Evolutionary conservation across 2,329 filamentous ascomycete genomes (phyloP).

Genomic region (Phyllosticta citriasiana): DNA sequence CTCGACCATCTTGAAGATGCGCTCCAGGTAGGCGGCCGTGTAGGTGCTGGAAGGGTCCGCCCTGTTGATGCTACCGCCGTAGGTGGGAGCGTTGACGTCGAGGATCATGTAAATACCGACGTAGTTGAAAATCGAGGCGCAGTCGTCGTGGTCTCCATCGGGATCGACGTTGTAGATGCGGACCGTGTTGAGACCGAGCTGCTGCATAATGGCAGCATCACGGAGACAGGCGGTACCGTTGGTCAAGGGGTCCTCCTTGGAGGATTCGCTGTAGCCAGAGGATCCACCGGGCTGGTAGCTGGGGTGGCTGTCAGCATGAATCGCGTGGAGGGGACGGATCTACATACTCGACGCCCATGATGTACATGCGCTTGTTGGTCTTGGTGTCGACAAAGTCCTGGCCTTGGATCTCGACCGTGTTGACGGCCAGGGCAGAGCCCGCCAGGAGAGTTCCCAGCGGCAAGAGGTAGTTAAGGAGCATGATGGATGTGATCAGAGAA

Average conservation of each 20-base stretch:
- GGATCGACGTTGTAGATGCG: slow-evolving; percentile 22
- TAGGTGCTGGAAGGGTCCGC: slow-evolving; percentile 46
- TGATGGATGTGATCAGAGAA: background rate
- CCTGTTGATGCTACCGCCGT: slow-evolving; percentile 47
- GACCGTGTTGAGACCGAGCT: slow-evolving; percentile 39
- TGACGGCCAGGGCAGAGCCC: slow-evolving; percentile 41
- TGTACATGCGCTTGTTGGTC: slow-evolving; percentile 49
- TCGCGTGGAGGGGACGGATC: background rate
- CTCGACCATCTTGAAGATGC: slow-evolving; percentile 54
- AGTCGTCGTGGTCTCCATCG: slow-evolving; percentile 49
- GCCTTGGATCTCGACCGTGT: slow-evolving; percentile 46
- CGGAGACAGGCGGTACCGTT: slow-evolving; percentile 49
- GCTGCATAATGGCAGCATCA: slow-evolving; percentile 54
- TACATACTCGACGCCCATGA: slow-evolving; percentile 50
- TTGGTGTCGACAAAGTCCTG: slow-evolving; percentile 52
- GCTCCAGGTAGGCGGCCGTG: slow-evolving; percentile 44
- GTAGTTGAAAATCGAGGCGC: slow-evolving; percentile 54
- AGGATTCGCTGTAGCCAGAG: slow-evolving; percentile 43
- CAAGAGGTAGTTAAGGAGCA: slow-evolving; percentile 6
- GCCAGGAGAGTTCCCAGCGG: slow-evolving; percentile 17
- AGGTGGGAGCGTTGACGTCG: slow-evolving; percentile 54
- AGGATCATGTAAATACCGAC: slow-evolving; percentile 58
- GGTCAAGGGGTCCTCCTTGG: slow-evolving; percentile 45
- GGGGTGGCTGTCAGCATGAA: slow-evolving; percentile 10
- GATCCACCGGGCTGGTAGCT: slow-evolving; percentile 55